These are phyloP conservation scores for Suillus luteus DNA, from an alignment of 768 basidiomycete species.

Conservation along the genomic window DNA sequence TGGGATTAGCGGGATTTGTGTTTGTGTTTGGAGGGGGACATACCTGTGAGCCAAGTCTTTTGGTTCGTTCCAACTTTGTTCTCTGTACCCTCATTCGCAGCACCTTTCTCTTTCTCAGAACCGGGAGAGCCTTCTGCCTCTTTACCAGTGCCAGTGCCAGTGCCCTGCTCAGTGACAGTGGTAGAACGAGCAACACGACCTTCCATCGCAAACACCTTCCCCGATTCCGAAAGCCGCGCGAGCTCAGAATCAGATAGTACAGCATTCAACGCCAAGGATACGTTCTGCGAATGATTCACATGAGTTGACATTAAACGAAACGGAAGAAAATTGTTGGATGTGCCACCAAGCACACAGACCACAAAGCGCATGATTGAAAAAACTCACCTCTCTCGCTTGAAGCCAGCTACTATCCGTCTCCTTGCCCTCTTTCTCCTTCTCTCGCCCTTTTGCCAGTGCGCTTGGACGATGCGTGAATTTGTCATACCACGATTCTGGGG, in stretches of 20 bases:
- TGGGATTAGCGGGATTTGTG: no score
- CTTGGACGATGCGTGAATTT: neutral
- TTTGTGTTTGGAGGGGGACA: no score
- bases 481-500: neutral
- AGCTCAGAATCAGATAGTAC: slow-evolving; percentile 25
- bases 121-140: neutral
- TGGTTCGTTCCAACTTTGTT: neutral
- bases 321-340: no score
- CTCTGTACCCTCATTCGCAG: no score
- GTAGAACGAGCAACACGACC: slow-evolving; percentile 5
- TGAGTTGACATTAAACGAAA: neutral
- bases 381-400: slow-evolving; percentile 3
- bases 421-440: neutral
- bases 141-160: neutral
- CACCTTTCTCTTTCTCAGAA: neutral
- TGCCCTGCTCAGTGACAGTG: neutral
- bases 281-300: slow-evolving; percentile 17
- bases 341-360: no score
- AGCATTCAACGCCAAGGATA: slow-evolving; percentile 31
- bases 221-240: slow-evolving; percentile 25
- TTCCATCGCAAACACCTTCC: slow-evolving; percentile 24
- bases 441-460: neutral
- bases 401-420: neutral
- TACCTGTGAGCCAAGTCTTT: neutral
- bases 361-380: no score